Evolutionary conservation across 108 stramenopile genomes (phyloP).

Genomic region (Fistulifera solaris): DNA sequence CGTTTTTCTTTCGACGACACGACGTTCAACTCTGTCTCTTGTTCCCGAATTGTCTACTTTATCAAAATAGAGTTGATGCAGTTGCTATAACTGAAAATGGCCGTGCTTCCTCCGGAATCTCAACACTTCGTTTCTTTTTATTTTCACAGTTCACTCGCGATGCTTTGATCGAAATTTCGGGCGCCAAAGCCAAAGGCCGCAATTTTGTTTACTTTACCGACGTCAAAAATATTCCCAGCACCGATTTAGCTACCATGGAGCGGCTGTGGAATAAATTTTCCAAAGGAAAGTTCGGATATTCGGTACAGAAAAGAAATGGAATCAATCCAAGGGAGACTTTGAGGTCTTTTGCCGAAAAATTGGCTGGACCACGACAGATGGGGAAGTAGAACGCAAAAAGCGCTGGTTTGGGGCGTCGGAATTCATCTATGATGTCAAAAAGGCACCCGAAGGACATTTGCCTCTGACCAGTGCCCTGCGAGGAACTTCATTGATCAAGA

Average conservation of each 20-base stretch:
- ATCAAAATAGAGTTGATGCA: neutral
- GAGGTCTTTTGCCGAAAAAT: constrained; percentile 90
- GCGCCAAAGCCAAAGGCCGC: constrained; percentile 78
- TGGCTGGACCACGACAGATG: constrained; percentile 93
- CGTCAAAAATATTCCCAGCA: constrained; percentile 84
- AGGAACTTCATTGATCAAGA: constrained; percentile 88
- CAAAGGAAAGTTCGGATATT: constrained; percentile 93
- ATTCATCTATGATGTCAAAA: constrained; percentile 92
- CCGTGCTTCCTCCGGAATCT: constrained; percentile 1
- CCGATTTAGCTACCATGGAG: constrained; percentile 92
- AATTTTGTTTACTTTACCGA: constrained; percentile 96
- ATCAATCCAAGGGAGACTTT: constrained; percentile 82
- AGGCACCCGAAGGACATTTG: constrained; percentile 91
- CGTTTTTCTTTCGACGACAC: constrained; percentile 2
- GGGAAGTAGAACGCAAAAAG: constrained; percentile 91
- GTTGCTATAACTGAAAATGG: no score
- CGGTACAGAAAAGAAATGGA: constrained; percentile 90
- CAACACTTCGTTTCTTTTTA: neutral
- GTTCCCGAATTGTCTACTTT: neutral
- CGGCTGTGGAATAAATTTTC: constrained; percentile 89
- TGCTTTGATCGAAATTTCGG: constrained; percentile 85
- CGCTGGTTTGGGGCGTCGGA: constrained; percentile 96
- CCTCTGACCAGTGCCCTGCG: constrained; percentile 92
- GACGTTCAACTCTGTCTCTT: neutral
- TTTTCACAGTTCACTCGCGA: constrained; percentile 83